Conservation (phyloP, 2,329 filamentous ascomycete species). For the Gnomoniopsis smithogilvyi region DNA sequence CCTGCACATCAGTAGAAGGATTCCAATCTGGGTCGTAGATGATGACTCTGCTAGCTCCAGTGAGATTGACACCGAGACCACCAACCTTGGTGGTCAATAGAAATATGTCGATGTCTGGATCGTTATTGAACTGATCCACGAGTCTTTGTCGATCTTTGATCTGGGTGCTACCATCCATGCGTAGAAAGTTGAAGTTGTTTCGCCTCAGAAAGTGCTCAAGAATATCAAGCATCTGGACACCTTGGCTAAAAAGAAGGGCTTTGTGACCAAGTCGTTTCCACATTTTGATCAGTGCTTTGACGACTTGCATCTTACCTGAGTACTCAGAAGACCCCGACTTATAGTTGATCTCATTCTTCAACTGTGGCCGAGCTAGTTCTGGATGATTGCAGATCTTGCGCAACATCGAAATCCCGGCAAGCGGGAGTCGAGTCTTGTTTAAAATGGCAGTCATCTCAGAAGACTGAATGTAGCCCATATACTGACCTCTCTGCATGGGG, state of each 20-base stretch:
- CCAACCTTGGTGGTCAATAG: conserved; percentile 94
- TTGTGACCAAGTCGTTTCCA: conserved; percentile 93
- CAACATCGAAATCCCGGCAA: conserved; percentile 88
- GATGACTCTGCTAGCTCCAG: conserved; percentile 91
- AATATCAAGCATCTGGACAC: conserved; percentile 93
- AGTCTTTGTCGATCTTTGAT: conserved; percentile 86
- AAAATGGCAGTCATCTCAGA: conserved; percentile 84
- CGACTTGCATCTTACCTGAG: conserved; percentile 95
- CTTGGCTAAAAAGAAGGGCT: conserved; percentile 87
- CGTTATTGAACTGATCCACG: conserved; percentile 89
- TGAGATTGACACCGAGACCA: conserved; percentile 89
- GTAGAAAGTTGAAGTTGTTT: conserved; percentile 66
- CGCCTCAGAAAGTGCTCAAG: conserved; percentile 75
- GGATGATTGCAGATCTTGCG: conserved; percentile 98
- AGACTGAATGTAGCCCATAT: conserved; percentile 76
- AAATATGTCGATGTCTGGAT: conserved; percentile 78
- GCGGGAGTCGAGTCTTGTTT: conserved; percentile 68
- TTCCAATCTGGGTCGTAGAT: conserved; percentile 99
- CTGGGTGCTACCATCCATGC: conserved; percentile 91
- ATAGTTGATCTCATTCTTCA: conserved; percentile 59
- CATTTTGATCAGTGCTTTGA: conserved; percentile 79
- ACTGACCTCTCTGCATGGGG: conserved; percentile 71
- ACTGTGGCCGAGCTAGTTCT: conserved; percentile 68
- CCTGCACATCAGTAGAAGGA: conserved; percentile 92
- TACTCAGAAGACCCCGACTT: conserved; percentile 74